Evolutionary conservation across 768 basidiomycete genomes (phyloP).

Genomic region (Leucogyrophana mollusca): DNA sequence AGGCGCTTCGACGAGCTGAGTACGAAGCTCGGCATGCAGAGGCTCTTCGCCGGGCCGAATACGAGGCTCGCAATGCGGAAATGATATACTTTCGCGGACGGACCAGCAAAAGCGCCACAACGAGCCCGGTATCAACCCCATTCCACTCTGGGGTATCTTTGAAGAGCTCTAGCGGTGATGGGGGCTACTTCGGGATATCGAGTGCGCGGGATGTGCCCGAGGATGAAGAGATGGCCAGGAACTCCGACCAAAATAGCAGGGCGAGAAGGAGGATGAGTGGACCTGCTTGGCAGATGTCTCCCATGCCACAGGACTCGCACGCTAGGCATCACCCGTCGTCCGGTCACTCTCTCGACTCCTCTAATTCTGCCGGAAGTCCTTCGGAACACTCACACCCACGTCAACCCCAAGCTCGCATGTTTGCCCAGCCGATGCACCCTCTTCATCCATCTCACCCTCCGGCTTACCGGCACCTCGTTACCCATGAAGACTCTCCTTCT

Average conservation of each 20-base stretch:
- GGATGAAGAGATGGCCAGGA: slow-evolving; percentile 26
- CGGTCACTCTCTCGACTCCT: not conserved
- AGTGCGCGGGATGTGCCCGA: slow-evolving; percentile 35
- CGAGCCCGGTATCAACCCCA: slow-evolving; percentile 57
- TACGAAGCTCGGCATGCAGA: slow-evolving; percentile 80
- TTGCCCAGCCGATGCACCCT: slow-evolving; percentile 38
- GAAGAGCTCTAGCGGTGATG: slow-evolving; percentile 32
- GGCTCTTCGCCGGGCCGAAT: slow-evolving; percentile 62
- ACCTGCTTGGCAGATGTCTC: slow-evolving; percentile 54
- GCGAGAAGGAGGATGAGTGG: slow-evolving; percentile 51
- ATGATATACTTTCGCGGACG: slow-evolving; percentile 34
- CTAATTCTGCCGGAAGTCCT: slow-evolving; percentile 8
- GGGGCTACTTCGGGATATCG: slow-evolving; percentile 37
- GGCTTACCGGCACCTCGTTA: slow-evolving; percentile 30
- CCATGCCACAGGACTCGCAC: slow-evolving; percentile 35
- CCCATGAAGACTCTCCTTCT: slow-evolving; percentile 64
- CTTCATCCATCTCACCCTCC: slow-evolving; percentile 35
- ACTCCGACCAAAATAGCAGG: slow-evolving; percentile 22
- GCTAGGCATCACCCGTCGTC: slow-evolving; percentile 33
- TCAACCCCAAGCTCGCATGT: slow-evolving; percentile 22
- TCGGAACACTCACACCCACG: slow-evolving; percentile 16
- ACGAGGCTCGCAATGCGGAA: slow-evolving; percentile 52
- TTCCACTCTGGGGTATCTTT: slow-evolving; percentile 24
- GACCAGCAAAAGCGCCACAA: slow-evolving; percentile 65
- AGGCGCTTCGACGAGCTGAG: slow-evolving; percentile 82